Conservation (phyloP, 257 asterid genomes). For the Nicotiana attenuata region DNA sequence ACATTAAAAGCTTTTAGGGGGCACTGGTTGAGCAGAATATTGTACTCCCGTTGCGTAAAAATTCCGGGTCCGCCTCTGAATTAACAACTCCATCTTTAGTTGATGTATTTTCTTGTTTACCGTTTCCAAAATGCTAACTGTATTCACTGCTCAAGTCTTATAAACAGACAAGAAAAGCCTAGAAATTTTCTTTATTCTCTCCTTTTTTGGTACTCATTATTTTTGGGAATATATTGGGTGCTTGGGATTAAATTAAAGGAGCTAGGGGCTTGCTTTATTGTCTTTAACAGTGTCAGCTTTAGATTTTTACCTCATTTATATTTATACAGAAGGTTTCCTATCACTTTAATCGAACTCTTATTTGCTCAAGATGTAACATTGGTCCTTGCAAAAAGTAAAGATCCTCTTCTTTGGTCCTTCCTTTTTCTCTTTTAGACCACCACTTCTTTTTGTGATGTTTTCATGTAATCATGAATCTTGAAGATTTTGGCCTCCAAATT, state of each 20-base stretch:
- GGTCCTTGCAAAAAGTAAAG: slow-evolving; percentile 26
- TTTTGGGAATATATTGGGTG: neutral
- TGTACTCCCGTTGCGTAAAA: too few relatives aligned
- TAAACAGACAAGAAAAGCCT: neutral
- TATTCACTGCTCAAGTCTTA: neutral
- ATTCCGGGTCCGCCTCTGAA: too few relatives aligned
- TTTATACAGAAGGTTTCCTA: neutral
- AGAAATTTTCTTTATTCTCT: neutral
- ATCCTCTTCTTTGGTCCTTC: slow-evolving; percentile 1
- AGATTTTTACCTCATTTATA: neutral
- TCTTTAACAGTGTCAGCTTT: neutral
- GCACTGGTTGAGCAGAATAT: too few relatives aligned
- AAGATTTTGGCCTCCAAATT: neutral
- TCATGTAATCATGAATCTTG: neutral
- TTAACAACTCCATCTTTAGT: too few relatives aligned
- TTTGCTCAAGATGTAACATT: slow-evolving; percentile 6
- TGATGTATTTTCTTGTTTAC: neutral
- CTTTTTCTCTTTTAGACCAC: slow-evolving; percentile 17
- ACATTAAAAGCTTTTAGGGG: too few relatives aligned
- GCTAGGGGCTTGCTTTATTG: neutral
- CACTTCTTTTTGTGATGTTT: slow-evolving; percentile 6
- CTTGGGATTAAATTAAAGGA: neutral
- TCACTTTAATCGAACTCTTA: slow-evolving; percentile 15
- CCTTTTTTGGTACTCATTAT: neutral
- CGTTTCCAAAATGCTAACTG: neutral